Evolutionary conservation across 768 basidiomycete genomes (phyloP).

Genomic region (Clitopilus hobsonii): DNA sequence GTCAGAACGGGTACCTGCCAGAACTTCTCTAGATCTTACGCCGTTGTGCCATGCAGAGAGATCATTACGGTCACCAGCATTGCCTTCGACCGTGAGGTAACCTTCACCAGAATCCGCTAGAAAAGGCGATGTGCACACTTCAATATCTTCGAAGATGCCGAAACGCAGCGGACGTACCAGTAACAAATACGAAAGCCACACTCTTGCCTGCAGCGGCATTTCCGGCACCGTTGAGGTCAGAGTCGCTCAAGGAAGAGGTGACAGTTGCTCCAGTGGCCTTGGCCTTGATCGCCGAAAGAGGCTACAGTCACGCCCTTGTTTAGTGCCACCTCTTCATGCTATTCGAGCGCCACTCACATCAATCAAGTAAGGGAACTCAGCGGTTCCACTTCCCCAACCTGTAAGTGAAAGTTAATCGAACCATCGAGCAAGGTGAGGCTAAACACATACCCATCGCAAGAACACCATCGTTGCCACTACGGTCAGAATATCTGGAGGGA

Average conservation of each 20-base stretch:
- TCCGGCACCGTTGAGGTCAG: conserved; percentile 40
- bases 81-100: conserved; percentile 43
- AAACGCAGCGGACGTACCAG: conserved; percentile 19
- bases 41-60: conserved; percentile 48
- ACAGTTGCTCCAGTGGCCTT: conserved; percentile 33
- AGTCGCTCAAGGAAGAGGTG: conserved; percentile 44
- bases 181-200: conserved; percentile 52
- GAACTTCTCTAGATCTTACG: conserved; percentile 17
- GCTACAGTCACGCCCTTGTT: conserved; percentile 19
- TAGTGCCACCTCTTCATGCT: background rate
- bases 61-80: conserved; percentile 51
- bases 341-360: conserved; percentile 13
- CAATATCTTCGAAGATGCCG: background rate
- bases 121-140: background rate
- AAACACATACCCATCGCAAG: conserved; percentile 51
- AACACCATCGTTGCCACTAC: conserved; percentile 53
- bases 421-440: background rate
- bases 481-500: conserved; percentile 36
- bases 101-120: conserved; percentile 39
- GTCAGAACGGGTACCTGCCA: background rate
- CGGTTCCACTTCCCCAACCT: conserved; percentile 51
- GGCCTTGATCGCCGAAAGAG: conserved; percentile 42
- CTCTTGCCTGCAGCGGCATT: conserved; percentile 39
- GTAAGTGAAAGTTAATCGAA: background rate
- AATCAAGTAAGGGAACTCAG: conserved; percentile 47